Conservation (phyloP, 140 eudicot genomes). For the Cichorium intybus region DNA sequence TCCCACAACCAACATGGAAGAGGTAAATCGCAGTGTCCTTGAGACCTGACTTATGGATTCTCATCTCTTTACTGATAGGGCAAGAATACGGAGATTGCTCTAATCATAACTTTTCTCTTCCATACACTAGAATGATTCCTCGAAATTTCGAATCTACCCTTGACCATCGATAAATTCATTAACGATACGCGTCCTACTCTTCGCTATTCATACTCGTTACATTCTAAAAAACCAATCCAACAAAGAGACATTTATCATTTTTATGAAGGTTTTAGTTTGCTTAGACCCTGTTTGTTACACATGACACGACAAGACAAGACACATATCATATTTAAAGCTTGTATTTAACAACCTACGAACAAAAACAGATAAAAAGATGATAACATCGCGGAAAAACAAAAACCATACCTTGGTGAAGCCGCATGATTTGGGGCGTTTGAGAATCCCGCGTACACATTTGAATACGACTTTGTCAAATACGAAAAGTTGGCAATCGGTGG, state of each 20-base stretch:
- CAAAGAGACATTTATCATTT: neutral
- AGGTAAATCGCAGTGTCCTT: no score
- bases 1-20: neutral
- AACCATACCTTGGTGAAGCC: constrained; percentile 65
- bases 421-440: constrained; percentile 47
- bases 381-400: neutral
- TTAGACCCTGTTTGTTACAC: neutral
- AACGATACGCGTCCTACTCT: constrained; percentile 7
- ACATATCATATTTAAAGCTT: constrained; percentile 13
- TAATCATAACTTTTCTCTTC: constrained; percentile 7
- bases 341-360: constrained; percentile 6
- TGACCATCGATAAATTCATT: neutral
- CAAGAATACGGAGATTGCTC: neutral
- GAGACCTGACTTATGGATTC: no score
- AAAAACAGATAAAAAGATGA: neutral
- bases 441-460: constrained; percentile 85
- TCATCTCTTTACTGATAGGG: no score
- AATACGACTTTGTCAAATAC: constrained; percentile 83
- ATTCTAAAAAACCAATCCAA: neutral
- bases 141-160: constrained; percentile 7
- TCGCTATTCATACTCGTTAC: neutral
- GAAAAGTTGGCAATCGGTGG: constrained; percentile 85
- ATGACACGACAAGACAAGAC: constrained; percentile 7
- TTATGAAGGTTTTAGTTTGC: neutral
- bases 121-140: constrained; percentile 10